phyloP scores from a whole-genome alignment of 2,329 filamentous ascomycete genomes.

The Bisporella sp. region DNA sequence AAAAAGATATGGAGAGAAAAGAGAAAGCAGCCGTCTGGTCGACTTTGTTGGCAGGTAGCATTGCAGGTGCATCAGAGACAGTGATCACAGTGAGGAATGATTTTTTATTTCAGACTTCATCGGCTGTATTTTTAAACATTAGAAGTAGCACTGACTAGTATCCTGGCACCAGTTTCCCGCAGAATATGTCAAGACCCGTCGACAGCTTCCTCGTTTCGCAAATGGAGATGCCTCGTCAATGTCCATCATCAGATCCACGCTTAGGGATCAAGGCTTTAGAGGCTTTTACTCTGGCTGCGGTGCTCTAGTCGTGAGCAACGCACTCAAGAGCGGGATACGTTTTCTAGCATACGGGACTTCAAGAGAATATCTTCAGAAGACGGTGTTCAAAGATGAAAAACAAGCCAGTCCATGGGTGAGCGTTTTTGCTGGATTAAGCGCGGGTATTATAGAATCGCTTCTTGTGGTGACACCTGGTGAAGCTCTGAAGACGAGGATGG shows the following conservation, averaged over 20 bases:
- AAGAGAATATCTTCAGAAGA: conserved; percentile 7
- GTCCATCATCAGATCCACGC: conserved; percentile 2
- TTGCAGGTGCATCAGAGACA: conserved; percentile 8
- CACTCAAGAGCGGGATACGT: conserved; percentile 13
- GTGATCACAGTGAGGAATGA: conserved; percentile 2
- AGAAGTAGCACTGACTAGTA: not conserved
- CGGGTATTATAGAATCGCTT: conserved; percentile 17
- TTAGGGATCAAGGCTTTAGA: not conserved
- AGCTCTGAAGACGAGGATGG: conserved; percentile 22
- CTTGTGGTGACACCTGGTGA: conserved; percentile 24
- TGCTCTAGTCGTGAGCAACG: conserved; percentile 3
- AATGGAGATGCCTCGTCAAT: conserved; percentile 1
- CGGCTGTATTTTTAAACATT: not conserved
- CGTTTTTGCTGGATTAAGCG: conserved; percentile 18
- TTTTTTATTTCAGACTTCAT: too few relatives aligned
- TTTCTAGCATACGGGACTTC: conserved; percentile 21
- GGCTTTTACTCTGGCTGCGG: conserved; percentile 7
- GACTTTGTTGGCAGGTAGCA: conserved; percentile 3
- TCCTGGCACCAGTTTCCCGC: conserved; percentile 4
- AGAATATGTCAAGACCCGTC: conserved; percentile 8
- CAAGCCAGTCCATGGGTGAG: conserved; percentile 14
- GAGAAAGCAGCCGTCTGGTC: not conserved
- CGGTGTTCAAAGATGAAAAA: not conserved
- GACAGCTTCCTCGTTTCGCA: conserved; percentile 4
- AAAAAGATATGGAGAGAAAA: conserved; percentile 1